Evolutionary conservation across 192 early-diverging fungal genomes (phyloP).

Genomic region (Backusella psychrophila): DNA sequence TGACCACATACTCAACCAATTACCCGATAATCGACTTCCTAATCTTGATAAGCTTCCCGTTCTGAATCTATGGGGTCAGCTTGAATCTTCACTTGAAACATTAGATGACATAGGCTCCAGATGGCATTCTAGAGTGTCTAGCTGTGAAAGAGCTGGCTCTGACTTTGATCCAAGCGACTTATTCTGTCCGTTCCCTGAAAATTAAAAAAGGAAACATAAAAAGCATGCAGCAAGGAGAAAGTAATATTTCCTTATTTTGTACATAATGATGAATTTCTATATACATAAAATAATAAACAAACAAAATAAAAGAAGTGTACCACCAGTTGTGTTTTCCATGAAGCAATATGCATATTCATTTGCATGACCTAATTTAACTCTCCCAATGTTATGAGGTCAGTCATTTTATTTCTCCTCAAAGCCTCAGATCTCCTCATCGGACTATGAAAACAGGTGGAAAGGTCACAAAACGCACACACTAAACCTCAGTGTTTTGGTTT

Average conservation of each 20-base stretch:
- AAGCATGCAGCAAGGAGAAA: neutral
- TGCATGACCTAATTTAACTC: too few species aligned
- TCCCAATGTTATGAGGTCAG: too few species aligned
- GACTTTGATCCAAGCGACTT: constrained; percentile 35
- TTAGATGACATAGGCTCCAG: constrained; percentile 35
- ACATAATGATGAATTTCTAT: neutral
- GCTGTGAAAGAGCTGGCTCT: constrained; percentile 9
- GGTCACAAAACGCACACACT: neutral
- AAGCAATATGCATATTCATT: too few species aligned
- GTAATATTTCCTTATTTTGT: neutral
- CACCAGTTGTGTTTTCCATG: too few species aligned
- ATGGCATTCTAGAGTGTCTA: constrained; percentile 39
- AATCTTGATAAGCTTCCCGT: constrained; percentile 43
- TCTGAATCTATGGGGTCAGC: constrained; percentile 46
- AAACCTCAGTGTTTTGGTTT: too few species aligned
- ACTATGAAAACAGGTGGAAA: neutral
- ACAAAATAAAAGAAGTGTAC: neutral
- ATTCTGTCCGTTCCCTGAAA: constrained; percentile 29
- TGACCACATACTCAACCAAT: constrained; percentile 42
- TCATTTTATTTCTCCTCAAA: too few species aligned
- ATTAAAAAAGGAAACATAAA: neutral
- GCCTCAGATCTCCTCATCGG: neutral
- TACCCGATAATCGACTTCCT: constrained; percentile 46
- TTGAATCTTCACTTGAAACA: neutral
- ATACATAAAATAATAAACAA: neutral